Evolutionary conservation across 1,139 yeast genomes (phyloP).

Genomic region (Pichia sp.): DNA sequence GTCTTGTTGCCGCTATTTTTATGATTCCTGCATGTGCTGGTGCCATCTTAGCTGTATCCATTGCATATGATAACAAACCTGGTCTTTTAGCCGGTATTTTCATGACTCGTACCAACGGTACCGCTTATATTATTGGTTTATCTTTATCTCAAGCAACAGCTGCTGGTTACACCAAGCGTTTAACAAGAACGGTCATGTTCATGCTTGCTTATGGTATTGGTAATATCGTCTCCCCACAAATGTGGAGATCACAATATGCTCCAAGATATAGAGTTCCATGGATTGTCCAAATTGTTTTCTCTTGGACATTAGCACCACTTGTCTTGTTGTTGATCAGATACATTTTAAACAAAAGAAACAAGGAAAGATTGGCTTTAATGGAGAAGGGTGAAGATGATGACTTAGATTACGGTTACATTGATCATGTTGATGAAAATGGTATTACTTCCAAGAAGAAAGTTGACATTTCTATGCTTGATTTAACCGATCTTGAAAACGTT

Average conservation of each 20-base stretch:
- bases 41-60: conserved; percentile 41
- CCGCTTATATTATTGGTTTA: conserved; percentile 41
- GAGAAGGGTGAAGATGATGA: conserved; percentile 12
- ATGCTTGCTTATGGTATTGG: conserved; percentile 40
- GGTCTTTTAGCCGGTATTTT: conserved; percentile 43
- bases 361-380: conserved; percentile 30
- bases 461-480: conserved; percentile 40
- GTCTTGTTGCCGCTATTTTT: conserved; percentile 38
- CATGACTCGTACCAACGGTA: conserved; percentile 38
- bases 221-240: conserved; percentile 45
- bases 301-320: conserved; percentile 42
- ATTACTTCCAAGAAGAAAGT: conserved; percentile 23
- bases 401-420: conserved; percentile 28
- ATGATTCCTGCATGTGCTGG: conserved; percentile 44
- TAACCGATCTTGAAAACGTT: conserved; percentile 47
- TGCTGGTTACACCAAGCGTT: conserved; percentile 41
- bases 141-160: conserved; percentile 37
- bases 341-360: conserved; percentile 40
- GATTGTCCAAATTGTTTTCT: conserved; percentile 50
- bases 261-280: conserved; percentile 48
- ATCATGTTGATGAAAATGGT: conserved; percentile 32
- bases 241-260: conserved; percentile 39
- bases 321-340: conserved; percentile 38
- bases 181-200: conserved; percentile 40
- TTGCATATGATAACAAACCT: conserved; percentile 40